Conservation (phyloP, 352 stramenopile species). For the Pythium sp. region DNA sequence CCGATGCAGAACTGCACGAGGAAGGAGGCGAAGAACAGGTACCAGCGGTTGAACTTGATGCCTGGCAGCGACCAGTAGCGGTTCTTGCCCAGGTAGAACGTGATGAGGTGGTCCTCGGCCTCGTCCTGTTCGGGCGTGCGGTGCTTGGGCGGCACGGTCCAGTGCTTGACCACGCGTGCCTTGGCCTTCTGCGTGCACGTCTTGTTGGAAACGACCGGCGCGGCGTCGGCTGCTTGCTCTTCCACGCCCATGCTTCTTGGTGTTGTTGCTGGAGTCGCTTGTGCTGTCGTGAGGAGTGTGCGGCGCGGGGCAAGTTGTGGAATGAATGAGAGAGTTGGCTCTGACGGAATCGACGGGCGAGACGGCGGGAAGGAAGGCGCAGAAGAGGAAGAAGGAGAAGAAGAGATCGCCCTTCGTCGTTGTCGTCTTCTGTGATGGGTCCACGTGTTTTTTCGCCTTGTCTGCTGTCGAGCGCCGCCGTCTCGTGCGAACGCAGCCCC, state of each 20-base stretch:
- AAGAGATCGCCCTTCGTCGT: neutral
- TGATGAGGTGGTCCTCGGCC: constrained; percentile 52
- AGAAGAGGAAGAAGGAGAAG: no score
- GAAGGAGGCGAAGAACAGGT: constrained; percentile 64
- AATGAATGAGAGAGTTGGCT: neutral
- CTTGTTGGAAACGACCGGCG: neutral
- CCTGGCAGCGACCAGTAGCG: constrained; percentile 39
- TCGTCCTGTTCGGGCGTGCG: constrained; percentile 47
- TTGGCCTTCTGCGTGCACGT: neutral
- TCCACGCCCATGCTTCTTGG: neutral
- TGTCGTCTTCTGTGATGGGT: neutral
- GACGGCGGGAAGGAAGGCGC: no score
- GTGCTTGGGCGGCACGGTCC: constrained; percentile 50
- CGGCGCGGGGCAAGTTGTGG: neutral
- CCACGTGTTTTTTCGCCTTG: neutral
- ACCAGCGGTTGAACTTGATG: constrained; percentile 61
- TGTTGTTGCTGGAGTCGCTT: neutral
- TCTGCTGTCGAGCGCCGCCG: neutral
- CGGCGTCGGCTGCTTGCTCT: neutral
- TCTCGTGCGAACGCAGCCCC: neutral
- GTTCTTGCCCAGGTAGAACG: constrained; percentile 48
- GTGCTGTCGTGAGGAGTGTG: neutral
- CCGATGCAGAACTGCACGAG: constrained; percentile 72
- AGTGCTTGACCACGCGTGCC: constrained; percentile 32
- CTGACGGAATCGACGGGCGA: neutral